A percentile compares a stretch with the other conserved stretches of the same genome.
Conservation (phyloP, 257 asterid genomes). For the Ilex aquifolium region DNA sequence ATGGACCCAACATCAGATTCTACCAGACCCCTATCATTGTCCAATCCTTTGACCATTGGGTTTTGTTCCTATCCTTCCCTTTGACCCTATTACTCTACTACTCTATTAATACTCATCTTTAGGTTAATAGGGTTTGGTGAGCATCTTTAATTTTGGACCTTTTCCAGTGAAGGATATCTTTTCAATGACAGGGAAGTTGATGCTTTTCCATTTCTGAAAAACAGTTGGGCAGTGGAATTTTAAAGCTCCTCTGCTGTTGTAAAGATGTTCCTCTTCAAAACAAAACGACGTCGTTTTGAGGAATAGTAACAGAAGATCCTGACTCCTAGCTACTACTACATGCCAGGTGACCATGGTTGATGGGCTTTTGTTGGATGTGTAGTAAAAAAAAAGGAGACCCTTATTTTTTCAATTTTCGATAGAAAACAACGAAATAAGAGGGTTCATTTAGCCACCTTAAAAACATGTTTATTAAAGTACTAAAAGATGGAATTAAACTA, state of each 20-base stretch:
- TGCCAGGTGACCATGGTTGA: no score
- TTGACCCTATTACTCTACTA: slow-evolving; percentile 10
- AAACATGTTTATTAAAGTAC: no score
- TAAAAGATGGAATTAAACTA: no score
- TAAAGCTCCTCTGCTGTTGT: no score
- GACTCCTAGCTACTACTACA: background rate
- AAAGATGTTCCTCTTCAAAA: no score
- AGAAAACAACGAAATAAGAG: no score
- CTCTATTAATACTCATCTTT: background rate
- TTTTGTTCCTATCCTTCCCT: background rate
- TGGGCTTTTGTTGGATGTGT: no score
- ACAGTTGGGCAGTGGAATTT: slow-evolving; percentile 6
- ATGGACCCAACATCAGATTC: slow-evolving; percentile 27
- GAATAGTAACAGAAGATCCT: no score
- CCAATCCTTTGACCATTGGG: slow-evolving; percentile 19
- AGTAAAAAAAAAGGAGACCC: no score
- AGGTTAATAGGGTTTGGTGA: background rate
- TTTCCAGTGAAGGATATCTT: slow-evolving; percentile 1
- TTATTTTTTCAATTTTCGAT: no score
- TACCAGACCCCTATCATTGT: slow-evolving; percentile 20
- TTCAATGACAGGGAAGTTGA: slow-evolving; percentile 12
- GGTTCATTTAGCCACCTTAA: no score
- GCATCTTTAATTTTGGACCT: slow-evolving; percentile 4
- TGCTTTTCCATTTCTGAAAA: slow-evolving; percentile 9
- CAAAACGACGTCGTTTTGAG: no score